Percentiles rank a stretch among this genome's conserved stretches.
Conservation (phyloP, 192 early-diverging fungal species). For the Coemansia asiatica region DNA sequence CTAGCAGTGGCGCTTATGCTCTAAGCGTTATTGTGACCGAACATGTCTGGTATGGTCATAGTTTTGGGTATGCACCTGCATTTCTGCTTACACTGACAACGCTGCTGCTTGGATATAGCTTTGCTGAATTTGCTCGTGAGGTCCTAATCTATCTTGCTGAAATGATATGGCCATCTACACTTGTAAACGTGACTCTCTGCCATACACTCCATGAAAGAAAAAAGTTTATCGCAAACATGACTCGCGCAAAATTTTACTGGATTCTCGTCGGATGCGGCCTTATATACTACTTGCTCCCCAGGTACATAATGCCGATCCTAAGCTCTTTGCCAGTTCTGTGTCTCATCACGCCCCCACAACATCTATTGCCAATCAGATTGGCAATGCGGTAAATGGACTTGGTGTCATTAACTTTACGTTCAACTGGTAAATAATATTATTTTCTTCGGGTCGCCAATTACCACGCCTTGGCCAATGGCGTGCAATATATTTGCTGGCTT, state of each 20-base stretch:
- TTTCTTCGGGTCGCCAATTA: slow-evolving; percentile 36
- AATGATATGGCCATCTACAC: slow-evolving; percentile 64
- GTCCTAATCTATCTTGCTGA: slow-evolving; percentile 59
- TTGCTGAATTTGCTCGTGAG: slow-evolving; percentile 61
- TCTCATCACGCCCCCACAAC: slow-evolving; percentile 33
- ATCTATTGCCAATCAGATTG: slow-evolving; percentile 37
- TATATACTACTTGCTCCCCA: slow-evolving; percentile 56
- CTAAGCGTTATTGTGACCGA: slow-evolving; percentile 57
- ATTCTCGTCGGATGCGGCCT: slow-evolving; percentile 35
- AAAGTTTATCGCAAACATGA: background rate
- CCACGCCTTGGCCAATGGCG: slow-evolving; percentile 51
- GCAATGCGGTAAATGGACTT: slow-evolving; percentile 53
- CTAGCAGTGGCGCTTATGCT: slow-evolving; percentile 37
- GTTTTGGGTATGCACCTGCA: slow-evolving; percentile 58
- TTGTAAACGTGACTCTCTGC: slow-evolving; percentile 56
- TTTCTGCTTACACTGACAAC: slow-evolving; percentile 59
- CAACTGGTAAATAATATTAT: slow-evolving; percentile 49
- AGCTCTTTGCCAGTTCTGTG: slow-evolving; percentile 52
- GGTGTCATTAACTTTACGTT: slow-evolving; percentile 55
- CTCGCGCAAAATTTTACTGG: slow-evolving; percentile 43
- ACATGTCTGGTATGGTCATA: slow-evolving; percentile 58
- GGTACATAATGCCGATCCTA: slow-evolving; percentile 51
- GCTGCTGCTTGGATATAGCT: slow-evolving; percentile 65
- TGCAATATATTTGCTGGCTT: slow-evolving; percentile 54
- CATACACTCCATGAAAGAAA: slow-evolving; percentile 41